A percentile compares a stretch with the other conserved stretches of the same genome.
Evolutionary conservation across 208 protist genomes (phyloP).

Genomic region (Blastocrithidia nonstop): DNA sequence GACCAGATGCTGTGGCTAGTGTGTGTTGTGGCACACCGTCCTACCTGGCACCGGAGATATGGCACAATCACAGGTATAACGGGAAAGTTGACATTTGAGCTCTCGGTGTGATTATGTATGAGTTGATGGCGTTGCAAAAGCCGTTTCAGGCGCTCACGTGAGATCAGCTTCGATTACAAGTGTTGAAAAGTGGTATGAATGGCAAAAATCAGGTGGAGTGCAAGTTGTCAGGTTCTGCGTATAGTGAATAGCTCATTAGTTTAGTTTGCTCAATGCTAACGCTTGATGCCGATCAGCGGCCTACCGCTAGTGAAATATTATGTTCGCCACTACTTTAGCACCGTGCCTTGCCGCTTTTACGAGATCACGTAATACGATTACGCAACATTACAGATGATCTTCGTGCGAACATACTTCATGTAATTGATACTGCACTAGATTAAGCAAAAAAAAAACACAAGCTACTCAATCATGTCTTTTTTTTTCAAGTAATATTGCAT

Average conservation of each 20-base stretch:
- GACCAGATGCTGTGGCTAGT: slow-evolving; percentile 21
- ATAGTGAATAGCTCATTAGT: slow-evolving; percentile 12
- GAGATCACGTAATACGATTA: slow-evolving; percentile 28
- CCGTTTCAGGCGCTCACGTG: slow-evolving; percentile 38
- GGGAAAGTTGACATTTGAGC: slow-evolving; percentile 85
- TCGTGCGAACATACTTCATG: no score
- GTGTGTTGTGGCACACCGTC: slow-evolving; percentile 72
- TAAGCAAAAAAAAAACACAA: no score
- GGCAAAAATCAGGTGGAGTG: no score
- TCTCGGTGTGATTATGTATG: slow-evolving; percentile 69
- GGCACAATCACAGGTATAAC: slow-evolving; percentile 74
- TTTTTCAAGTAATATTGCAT: no score
- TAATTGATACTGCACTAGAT: no score
- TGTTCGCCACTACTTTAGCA: slow-evolving; percentile 14
- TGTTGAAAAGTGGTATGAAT: no score
- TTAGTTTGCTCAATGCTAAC: slow-evolving; percentile 32
- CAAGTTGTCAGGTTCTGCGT: no score
- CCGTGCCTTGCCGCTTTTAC: slow-evolving; percentile 18
- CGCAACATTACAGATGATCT: slow-evolving; percentile 13
- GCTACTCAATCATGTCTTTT: no score
- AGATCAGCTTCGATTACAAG: no score
- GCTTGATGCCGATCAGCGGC: slow-evolving; percentile 26
- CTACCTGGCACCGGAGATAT: slow-evolving; percentile 86
- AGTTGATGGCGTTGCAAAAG: slow-evolving; percentile 49
- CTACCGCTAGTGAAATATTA: slow-evolving; percentile 30